These are phyloP conservation scores for Ustilago trichophora DNA, from an alignment of 1,284 basidiomycete species.

Conservation along the genomic window DNA sequence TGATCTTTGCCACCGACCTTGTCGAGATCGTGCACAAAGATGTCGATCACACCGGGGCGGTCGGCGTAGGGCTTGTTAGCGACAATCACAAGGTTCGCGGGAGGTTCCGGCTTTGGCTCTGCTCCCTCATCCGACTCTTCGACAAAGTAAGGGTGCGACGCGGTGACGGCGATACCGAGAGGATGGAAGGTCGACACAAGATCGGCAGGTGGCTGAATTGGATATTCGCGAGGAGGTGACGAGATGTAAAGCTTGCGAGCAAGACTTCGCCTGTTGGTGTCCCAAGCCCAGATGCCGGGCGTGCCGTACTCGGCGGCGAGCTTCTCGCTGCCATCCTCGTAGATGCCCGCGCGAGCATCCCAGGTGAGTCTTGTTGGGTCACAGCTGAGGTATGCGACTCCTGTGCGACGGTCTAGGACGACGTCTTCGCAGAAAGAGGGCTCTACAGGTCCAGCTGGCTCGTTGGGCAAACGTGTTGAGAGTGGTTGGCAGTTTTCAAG, in stretches of 20 bases:
- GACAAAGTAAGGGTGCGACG: slow-evolving; percentile 36
- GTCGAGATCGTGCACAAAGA: slow-evolving; percentile 52
- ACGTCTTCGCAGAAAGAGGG: slow-evolving; percentile 54
- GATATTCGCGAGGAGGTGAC: slow-evolving; percentile 34
- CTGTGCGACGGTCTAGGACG: slow-evolving; percentile 39
- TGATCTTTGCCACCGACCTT: slow-evolving; percentile 31
- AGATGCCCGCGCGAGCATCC: slow-evolving; percentile 45
- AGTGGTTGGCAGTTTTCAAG: slow-evolving; percentile 33
- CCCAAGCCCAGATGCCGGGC: slow-evolving; percentile 51
- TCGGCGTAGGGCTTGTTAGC: slow-evolving; percentile 48
- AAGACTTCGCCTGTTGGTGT: slow-evolving; percentile 20
- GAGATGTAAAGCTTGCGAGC: slow-evolving; percentile 41
- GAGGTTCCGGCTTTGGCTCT: slow-evolving; percentile 21
- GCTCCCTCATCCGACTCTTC: slow-evolving; percentile 20
- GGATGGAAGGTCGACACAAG: slow-evolving; percentile 44
- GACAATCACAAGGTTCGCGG: slow-evolving; percentile 44
- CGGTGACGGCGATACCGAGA: slow-evolving; percentile 42
- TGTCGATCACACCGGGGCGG: slow-evolving; percentile 42
- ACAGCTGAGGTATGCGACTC: slow-evolving; percentile 52
- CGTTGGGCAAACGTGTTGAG: slow-evolving; percentile 21
- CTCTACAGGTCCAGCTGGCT: slow-evolving; percentile 33
- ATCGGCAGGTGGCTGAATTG: slow-evolving; percentile 26
- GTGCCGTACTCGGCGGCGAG: slow-evolving; percentile 18
- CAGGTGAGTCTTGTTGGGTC: slow-evolving; percentile 49
- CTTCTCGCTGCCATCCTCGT: slow-evolving; percentile 25